These are phyloP conservation scores for bread wheat (Triticum aestivum) DNA, from an alignment of 176 grass and related monocot species.

Conservation along the genomic window IWGSC_CS_RefSeq_v2.1 NC_057808.1:534140557-534141056, in stretches of 20 bases:
- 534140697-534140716: no score
- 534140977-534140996: neutral
- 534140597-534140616: no score
- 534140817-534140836: neutral
- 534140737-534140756: neutral
- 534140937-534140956: neutral
- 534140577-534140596: no score
- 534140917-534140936: neutral
- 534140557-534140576: no score
- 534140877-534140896: neutral
- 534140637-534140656: no score
- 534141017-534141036: neutral
- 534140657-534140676: no score
- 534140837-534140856: neutral
- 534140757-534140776: neutral
- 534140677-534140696: no score
- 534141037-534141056: neutral
- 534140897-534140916: neutral
- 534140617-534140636: no score
- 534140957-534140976: neutral
- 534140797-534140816: neutral
- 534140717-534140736: no score
- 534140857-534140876: neutral
- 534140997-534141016: neutral
- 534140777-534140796: neutral